These are phyloP conservation scores for Iberis pinnata DNA, from an alignment of 345 rosid genomes.

Conservation along the genomic window DNA sequence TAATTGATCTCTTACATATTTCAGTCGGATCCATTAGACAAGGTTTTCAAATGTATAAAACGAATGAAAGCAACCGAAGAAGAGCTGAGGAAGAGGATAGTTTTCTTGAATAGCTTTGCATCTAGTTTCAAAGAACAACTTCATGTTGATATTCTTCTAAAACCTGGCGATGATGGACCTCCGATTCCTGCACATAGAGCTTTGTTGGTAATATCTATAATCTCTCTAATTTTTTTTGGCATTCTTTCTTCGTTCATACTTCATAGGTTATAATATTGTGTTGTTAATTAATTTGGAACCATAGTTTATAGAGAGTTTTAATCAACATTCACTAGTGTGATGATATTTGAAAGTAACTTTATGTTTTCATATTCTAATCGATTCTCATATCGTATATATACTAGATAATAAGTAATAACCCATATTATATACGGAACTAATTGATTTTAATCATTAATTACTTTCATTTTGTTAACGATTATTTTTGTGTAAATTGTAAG, in stretches of 20 bases:
- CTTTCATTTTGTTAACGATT: too few species aligned
- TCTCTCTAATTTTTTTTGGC: constrained; percentile 1
- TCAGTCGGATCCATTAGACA: constrained; percentile 42
- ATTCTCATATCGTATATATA: too few species aligned
- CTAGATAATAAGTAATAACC: too few species aligned
- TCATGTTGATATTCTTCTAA: constrained; percentile 56
- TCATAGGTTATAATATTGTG: too few species aligned
- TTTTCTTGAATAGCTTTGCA: constrained; percentile 47
- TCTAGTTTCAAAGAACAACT: constrained; percentile 44
- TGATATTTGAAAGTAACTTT: too few species aligned
- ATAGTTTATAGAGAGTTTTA: neutral
- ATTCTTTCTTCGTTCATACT: too few species aligned
- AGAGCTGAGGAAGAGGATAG: constrained; percentile 51
- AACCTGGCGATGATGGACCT: constrained; percentile 50
- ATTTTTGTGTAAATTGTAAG: too few species aligned
- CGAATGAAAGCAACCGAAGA: constrained; percentile 54
- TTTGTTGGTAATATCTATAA: constrained; percentile 38
- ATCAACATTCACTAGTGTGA: neutral
- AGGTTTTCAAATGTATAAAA: constrained; percentile 56
- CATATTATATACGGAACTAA: too few species aligned
- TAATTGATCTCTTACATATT: too few species aligned
- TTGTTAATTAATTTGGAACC: neutral
- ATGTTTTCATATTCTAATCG: neutral
- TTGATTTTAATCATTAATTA: too few species aligned
- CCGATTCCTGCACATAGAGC: constrained; percentile 60